Base-by-base conservation (phyloP, 768 basidiomycete species). In the Coprinopsis cinerea region DNA sequence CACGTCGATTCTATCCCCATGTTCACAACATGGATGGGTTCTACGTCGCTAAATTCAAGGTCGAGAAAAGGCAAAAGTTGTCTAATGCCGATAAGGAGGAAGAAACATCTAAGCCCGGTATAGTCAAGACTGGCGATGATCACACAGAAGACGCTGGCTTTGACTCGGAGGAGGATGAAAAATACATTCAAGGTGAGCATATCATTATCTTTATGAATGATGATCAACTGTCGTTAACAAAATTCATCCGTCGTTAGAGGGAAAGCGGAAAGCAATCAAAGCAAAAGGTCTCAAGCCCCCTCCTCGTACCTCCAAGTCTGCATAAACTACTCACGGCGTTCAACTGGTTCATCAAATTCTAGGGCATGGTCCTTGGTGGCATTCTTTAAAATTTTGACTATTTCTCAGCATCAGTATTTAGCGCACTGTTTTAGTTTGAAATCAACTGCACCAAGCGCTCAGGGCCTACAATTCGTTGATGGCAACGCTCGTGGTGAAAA, bases 11-110 rank as follows among this genome's bases (percentile, higher is more conserved):
- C 66, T 95, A 93, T 64, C 90, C 94, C 14, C 94, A 97, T 67
- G 93, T 96, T 59, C 94, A 97, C 70, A 99, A 99, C 68, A 96
- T 98, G 94, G 96, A 99, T 64, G 96, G 96, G 4, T 99, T 99
- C 77, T 99, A 79, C 66, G 94, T 98, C 48, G 95, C 95, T 52
- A 98, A 98, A 67, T 91, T 99, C 78, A 94, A 89, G 67, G 85
- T 98, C n/a, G 86, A 82, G 63, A 89, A 82, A 67, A 77, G 85
- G 52, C 62, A 70, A 42, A 93, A 88, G 69, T 61, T 59, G 48
- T 62, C 55, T 27, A 48, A 53, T 9, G 52, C 39, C 47, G 28
- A 53, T 27, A 37, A 55, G 24, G 67, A 67, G 13, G 67, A 65
- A 37, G 63, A 57, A n/a, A 28, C n/a, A 27, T 18, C 7, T 4